Evolutionary conservation across 2,329 filamentous ascomycete genomes (phyloP), one percentile per base, ranked within the genome.

Genomic region (Scedosporium dehoogii): DNA sequence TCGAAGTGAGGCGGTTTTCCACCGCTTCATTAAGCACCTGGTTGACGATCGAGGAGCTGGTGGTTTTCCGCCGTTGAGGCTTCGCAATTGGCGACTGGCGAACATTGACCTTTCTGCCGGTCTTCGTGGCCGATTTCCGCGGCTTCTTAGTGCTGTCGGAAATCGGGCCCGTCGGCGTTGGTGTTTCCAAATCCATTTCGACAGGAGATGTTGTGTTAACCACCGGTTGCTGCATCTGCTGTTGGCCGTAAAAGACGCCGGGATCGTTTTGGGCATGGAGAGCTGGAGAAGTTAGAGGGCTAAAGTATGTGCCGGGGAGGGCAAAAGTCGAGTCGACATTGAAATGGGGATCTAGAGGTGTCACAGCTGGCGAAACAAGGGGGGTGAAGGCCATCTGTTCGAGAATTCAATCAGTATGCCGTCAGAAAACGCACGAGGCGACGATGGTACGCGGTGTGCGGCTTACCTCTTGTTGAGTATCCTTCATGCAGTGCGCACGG

Each of bases 301-400:
- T 94, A 72, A 94, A 92, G 74, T 92, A 93, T 41, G 88, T 83
- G 42, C 83, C 84, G 0, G 88, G 86, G 3, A 90, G 80, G 5
- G 83, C 81, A 68, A 85, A 90, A 58, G 78, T 76, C 38, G 74
- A 75, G 25, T 85, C 82, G 41, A 84, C 76, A 56, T 81, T 79
- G 70, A 90, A 91, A 66, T 87, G 85, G 51, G 84, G 79, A 69
- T 92, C 90, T 59, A 92, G 79, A 23, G 90, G 90, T 1, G 90
- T 92, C 53, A 93, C 89, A 4, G 89, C 90, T n/a, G 90, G 90
- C 18, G 90, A 92, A 10, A 90, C 89, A 33, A 93, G 80, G 0
- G 90, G 90, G 2, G 90, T 93, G 70, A 92, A 92, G 9, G 86
- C 80, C 82, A 90, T 85, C 85, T 88, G 29, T 44, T 21, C 21